Evolutionary conservation across 176 grass and related monocot species (phyloP).

Genomic region (Paspalum vaginatum): DNA sequence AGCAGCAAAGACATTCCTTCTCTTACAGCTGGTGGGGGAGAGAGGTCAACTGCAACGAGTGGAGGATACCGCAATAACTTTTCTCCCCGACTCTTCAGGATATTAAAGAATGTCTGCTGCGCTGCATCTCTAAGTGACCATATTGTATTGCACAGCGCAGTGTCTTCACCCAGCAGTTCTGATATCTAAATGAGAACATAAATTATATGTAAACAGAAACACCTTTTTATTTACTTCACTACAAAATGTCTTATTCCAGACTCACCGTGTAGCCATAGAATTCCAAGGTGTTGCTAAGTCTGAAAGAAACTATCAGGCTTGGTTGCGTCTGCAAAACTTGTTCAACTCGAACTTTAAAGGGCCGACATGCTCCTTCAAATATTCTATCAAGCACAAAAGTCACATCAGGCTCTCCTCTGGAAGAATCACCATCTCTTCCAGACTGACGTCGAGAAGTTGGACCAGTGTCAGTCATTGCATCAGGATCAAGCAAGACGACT

Average conservation of each 20-base stretch:
- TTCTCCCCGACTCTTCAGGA: conserved; percentile 83
- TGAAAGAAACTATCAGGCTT: conserved; percentile 86
- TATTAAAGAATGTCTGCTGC: conserved; percentile 90
- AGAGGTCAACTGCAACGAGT: conserved; percentile 85
- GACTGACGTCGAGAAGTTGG: conserved; percentile 56
- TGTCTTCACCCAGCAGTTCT: conserved; percentile 82
- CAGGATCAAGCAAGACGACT: conserved; percentile 73
- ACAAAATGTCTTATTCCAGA: conserved; percentile 30
- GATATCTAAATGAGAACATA: conserved; percentile 73
- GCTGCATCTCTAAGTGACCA: conserved; percentile 76
- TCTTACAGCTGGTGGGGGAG: conserved; percentile 79
- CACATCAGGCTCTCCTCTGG: conserved; percentile 66
- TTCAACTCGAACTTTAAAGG: conserved; percentile 97
- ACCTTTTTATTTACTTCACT: conserved; percentile 24
- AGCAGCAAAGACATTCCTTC: conserved; percentile 89
- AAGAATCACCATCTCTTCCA: conserved; percentile 60
- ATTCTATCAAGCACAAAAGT: conserved; percentile 95
- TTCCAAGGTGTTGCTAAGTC: conserved; percentile 92
- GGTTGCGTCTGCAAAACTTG: conserved; percentile 98
- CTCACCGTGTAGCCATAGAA: conserved; percentile 93
- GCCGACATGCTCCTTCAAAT: conserved; percentile 98
- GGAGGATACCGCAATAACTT: conserved; percentile 88
- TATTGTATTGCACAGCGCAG: conserved; percentile 87
- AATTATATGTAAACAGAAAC: conserved; percentile 20
- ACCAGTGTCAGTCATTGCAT: conserved; percentile 70